Conservation (phyloP, 176 grass and related monocot genomes). For the Puccinellia tenuiflora region DNA sequence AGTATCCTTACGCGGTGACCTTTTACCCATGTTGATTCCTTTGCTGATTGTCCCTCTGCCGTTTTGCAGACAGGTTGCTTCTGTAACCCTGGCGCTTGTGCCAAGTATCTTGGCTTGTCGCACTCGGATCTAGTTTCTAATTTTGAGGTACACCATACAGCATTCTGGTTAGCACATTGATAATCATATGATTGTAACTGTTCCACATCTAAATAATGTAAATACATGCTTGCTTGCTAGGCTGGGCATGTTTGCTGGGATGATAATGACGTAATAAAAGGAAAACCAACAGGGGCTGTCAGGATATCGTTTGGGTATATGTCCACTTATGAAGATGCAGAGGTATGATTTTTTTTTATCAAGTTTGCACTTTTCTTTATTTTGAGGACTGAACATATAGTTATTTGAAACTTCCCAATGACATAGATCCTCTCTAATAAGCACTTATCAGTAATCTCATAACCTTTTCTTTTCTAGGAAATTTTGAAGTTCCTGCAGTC, state of each 20-base stretch:
- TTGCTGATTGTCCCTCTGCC: background rate
- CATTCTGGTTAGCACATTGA: slow-evolving; percentile 1
- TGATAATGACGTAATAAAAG: slow-evolving; percentile 87
- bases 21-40: background rate
- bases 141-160: slow-evolving; percentile 65
- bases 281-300: slow-evolving; percentile 93
- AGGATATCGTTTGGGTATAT: slow-evolving; percentile 98
- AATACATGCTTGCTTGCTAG: slow-evolving; percentile 38
- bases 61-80: slow-evolving; percentile 88
- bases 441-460: background rate
- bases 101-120: slow-evolving; percentile 81
- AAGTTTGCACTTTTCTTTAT: slow-evolving; percentile 4
- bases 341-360: slow-evolving; percentile 26
- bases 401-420: background rate
- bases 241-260: slow-evolving; percentile 98
- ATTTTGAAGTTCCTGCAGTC: slow-evolving; percentile 65
- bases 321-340: slow-evolving; percentile 84
- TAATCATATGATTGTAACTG: background rate
- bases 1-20: background rate
- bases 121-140: slow-evolving; percentile 89
- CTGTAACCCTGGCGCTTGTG: slow-evolving; percentile 94
- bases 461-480: slow-evolving; percentile 37
- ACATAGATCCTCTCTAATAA: background rate
- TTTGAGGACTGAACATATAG: background rate
- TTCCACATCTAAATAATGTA: background rate